Percentiles rank a stretch among this genome's conserved stretches.
These are phyloP conservation scores for Gillenia trifoliata DNA, from an alignment of 306 rosid genomes.

Conservation along the genomic window DNA sequence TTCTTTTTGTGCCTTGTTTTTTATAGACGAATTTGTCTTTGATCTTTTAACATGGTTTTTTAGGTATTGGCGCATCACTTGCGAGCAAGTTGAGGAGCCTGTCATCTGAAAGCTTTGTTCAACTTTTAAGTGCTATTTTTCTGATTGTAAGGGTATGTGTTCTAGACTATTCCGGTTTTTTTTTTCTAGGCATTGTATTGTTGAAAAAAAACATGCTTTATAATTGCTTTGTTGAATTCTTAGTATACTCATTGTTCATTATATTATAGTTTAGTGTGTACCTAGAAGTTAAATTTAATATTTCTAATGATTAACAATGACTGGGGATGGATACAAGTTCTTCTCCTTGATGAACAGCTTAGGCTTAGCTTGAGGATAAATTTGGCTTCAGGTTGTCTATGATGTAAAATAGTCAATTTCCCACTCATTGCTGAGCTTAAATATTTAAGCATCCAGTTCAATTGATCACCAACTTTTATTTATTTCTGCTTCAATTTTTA, in stretches of 20 bases:
- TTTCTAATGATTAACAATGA: neutral
- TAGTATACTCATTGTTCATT: neutral
- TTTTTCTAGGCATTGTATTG: neutral
- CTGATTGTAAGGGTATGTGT: conserved; percentile 86
- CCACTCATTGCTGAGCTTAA: neutral
- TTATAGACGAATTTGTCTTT: neutral
- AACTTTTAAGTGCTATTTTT: conserved; percentile 86
- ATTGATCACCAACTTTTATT: neutral
- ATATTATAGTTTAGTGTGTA: neutral
- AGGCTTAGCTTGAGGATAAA: neutral
- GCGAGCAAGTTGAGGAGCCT: conserved; percentile 97
- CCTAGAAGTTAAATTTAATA: neutral
- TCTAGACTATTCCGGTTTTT: conserved; percentile 32
- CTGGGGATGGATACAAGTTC: neutral
- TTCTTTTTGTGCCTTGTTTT: neutral
- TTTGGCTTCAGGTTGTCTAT: neutral
- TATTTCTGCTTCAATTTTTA: neutral
- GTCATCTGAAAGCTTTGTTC: conserved; percentile 93
- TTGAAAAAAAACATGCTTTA: neutral
- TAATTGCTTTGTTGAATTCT: neutral
- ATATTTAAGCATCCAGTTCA: neutral
- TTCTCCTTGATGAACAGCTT: neutral
- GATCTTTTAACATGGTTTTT: conserved; percentile 19
- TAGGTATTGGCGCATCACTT: conserved; percentile 95
- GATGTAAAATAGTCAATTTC: neutral